Evolutionary conservation across 2,329 filamentous ascomycete species (phyloP), one percentile per base, ranked within the genome.

Genomic region (Byssoonygena ceratinophila): DNA sequence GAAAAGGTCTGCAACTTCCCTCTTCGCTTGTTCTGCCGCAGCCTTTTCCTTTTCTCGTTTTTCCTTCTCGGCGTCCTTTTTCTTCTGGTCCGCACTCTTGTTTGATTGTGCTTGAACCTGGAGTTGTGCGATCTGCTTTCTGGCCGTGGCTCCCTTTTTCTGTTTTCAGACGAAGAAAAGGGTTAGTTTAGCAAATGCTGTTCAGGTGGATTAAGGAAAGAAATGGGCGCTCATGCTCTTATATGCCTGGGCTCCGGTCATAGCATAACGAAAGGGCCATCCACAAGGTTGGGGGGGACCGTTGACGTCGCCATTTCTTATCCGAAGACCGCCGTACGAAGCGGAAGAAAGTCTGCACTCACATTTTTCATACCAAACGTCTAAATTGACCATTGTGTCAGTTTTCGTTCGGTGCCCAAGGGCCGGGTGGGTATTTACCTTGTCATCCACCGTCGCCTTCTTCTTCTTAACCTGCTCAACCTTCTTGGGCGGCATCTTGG

Each of bases 281-380:
- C 40, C 39, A 18, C 39, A 37, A 18, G 4, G 22, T 9, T 34
- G 25, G 34, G 18, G 32, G 34, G 18, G 32, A 31, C 18, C 23
- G 47, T 41, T 11, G 47, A 50, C 22, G 27, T 37, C 40, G 49
- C 39, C 40, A 45, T 51, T 37, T 36, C 49, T 51, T 37, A 44
- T 51, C 40, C 40, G 25, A n/a, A 3, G 7, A 27, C 49, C 39
- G 49, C 31, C 52, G 52, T 31, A 18, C 37, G 50, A 39, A 20
- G 50, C 43, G 43, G 43, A 46, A 39, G 32, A 46, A 34, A 43
- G 12, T 50, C 25, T 31, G 61, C 71, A 77, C 55, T 56, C 44
- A 56, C 75, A 68, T 98, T 98, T 75, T 98, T 98, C 92, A 98
- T 97, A 63, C 92, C 92, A 77, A 98, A 98, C 46, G 92, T 95